Evolutionary conservation across 148 eudicot species (phyloP).

Genomic region (Pouteria glomerata): DNA sequence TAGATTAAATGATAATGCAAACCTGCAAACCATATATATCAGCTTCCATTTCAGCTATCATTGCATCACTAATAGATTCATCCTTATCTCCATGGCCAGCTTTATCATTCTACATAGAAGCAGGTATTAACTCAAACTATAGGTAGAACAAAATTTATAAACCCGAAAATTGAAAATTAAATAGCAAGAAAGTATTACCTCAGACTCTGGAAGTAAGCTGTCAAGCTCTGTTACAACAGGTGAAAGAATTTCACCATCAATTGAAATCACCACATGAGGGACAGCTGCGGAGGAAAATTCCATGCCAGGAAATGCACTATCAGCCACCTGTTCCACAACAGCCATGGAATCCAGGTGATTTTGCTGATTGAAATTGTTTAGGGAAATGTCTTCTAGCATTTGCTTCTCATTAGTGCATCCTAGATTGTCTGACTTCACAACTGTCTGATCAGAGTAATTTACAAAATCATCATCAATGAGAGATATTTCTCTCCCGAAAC

Average conservation of each 20-base stretch:
- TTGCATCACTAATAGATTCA: conserved; percentile 57
- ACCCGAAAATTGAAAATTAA: conserved; percentile 14
- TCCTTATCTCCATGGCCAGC: conserved; percentile 32
- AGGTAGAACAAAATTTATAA: background rate
- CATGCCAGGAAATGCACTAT: conserved; percentile 22
- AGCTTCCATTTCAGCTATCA: conserved; percentile 95
- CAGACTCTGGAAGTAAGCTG: conserved; percentile 28
- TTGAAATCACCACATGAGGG: conserved; percentile 24
- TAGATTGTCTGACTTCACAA: conserved; percentile 21
- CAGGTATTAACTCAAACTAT: conserved; percentile 20
- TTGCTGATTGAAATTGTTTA: conserved; percentile 17
- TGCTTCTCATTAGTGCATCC: conserved; percentile 20
- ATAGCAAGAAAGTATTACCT: conserved; percentile 33
- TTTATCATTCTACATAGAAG: conserved; percentile 41
- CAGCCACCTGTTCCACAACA: conserved; percentile 29
- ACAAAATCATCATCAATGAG: conserved; percentile 35
- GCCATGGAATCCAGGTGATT: conserved; percentile 34
- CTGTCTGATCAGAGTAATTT: conserved; percentile 22
- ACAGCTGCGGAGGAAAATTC: conserved; percentile 22
- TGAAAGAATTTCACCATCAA: conserved; percentile 22
- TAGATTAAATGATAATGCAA: conserved; percentile 14
- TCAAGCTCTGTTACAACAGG: conserved; percentile 34
- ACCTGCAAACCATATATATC: conserved; percentile 89
- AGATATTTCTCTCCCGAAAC: conserved; percentile 31
- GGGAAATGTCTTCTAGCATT: conserved; percentile 11